Percentiles rank a stretch among this genome's conserved stretches.
Evolutionary conservation across 164 flowering plant genomes (phyloP).

Genomic region (Sextonia rubra): DNA sequence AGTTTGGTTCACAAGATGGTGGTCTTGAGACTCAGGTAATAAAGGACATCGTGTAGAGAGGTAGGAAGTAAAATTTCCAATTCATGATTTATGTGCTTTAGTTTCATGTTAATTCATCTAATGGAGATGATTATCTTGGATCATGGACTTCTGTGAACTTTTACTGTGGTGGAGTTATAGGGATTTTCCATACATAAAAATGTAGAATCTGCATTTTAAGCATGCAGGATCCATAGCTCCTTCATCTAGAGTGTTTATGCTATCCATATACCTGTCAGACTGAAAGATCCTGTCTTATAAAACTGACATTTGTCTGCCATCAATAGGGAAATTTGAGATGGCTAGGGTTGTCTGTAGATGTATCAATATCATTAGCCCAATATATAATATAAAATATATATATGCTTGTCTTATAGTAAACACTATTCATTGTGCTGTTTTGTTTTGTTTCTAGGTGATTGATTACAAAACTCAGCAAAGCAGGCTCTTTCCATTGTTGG

Average conservation of each 20-base stretch:
- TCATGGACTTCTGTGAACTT: background rate
- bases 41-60: background rate
- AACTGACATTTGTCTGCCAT: background rate
- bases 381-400: background rate
- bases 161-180: background rate
- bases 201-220: background rate
- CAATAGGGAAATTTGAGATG: background rate
- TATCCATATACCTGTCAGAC: background rate
- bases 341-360: background rate
- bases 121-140: background rate
- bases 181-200: background rate
- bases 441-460: slow-evolving; percentile 58
- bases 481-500: slow-evolving; percentile 95
- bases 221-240: too few relatives aligned
- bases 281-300: background rate
- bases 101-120: background rate
- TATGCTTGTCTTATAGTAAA: background rate
- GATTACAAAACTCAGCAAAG: slow-evolving; percentile 97
- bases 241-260: too few relatives aligned
- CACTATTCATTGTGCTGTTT: background rate
- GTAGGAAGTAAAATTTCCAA: background rate
- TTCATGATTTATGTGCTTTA: background rate
- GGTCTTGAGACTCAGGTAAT: slow-evolving; percentile 89
- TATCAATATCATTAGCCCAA: too few relatives aligned
- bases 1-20: slow-evolving; percentile 89